Base-by-base conservation (phyloP, 257 asterid genomes). In the Rubia yunnanensis region DNA sequence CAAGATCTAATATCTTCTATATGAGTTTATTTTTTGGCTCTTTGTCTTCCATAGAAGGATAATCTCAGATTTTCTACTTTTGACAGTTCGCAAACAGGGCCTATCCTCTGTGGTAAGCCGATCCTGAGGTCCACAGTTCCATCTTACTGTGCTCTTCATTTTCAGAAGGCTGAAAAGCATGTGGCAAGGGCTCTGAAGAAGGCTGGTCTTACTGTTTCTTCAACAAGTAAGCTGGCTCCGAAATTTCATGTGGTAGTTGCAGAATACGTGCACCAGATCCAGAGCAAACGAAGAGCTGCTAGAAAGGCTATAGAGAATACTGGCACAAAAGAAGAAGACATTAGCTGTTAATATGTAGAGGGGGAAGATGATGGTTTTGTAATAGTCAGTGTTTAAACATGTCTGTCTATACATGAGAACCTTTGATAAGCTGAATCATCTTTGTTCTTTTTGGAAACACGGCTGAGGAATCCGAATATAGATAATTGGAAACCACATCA, bases 51-150 rank as follows among this genome's bases (percentile, higher is more conserved):
- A 27, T 64, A 38, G 67, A 17, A 63, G 49, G 39, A 46, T 64
- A 31, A 28, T 30, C 28, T 20, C 10, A 9, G 20, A 28, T 24
- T 13, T 56, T 59, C 63, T 28, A 22, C 55, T 50, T 15, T 52
- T 68, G 34, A 26, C 87, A 92, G 99, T 78, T 87, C 97, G 22
- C 83, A 88, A 36, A 77, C 91, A 6, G 97, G 96, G 39, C 96
- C 96, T 28, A 85, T 92, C 81, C 85, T 69, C 10, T 92, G 98
- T 70, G 84, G 86, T 27, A 92, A 90, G 79, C 96, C 99, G n/a
- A 86, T 86, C 66, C 79, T 92, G 73, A 84, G 82, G 71, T 86
- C 97, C 56, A 77, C 86, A 0, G 81, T 86, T 74, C 99, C 99
- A 70, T 73, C 95, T 32, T 88, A 84, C 67, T 92, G 99, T 78